Evolutionary conservation across 1,284 basidiomycete species (phyloP).

Genomic region (Cryptococcus maquisensis): DNA sequence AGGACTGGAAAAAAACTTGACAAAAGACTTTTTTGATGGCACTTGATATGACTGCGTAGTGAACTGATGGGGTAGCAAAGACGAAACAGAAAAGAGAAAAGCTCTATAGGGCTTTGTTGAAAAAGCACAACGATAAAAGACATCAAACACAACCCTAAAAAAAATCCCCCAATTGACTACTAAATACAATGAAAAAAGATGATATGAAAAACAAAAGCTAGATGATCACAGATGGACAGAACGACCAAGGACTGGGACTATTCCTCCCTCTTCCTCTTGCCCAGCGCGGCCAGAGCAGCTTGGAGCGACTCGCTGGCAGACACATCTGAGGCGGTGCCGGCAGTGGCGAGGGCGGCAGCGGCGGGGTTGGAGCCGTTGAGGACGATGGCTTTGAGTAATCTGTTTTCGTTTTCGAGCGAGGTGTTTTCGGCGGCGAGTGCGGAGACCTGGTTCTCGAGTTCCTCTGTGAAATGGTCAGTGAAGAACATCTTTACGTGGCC

Average conservation of each 20-base stretch:
- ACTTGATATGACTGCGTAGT: too few relatives aligned
- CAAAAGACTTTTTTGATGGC: too few relatives aligned
- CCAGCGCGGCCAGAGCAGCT: constrained; percentile 31
- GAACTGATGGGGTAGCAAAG: neutral
- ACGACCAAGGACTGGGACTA: constrained; percentile 1
- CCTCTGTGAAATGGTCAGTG: constrained; percentile 51
- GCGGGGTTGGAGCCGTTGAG: constrained; percentile 62
- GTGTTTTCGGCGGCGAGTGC: constrained; percentile 89
- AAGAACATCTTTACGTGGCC: neutral
- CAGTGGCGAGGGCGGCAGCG: constrained; percentile 7
- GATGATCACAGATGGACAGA: neutral
- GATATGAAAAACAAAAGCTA: neutral
- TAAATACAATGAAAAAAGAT: neutral
- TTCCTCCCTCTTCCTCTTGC: constrained; percentile 36
- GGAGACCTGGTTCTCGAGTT: constrained; percentile 75
- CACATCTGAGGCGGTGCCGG: neutral
- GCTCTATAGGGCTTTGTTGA: too few relatives aligned
- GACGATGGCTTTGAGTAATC: constrained; percentile 88
- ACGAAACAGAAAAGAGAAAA: neutral
- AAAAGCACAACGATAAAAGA: neutral
- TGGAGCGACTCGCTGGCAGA: constrained; percentile 14
- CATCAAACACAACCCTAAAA: neutral
- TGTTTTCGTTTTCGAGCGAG: constrained; percentile 84
- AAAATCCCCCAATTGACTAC: neutral
- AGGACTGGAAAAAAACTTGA: too few relatives aligned